Percentiles rank a stretch among this genome's conserved stretches.
phyloP scores from a whole-genome alignment of 345 rosid species.

The Cardiospermum halicacabum region DNA sequence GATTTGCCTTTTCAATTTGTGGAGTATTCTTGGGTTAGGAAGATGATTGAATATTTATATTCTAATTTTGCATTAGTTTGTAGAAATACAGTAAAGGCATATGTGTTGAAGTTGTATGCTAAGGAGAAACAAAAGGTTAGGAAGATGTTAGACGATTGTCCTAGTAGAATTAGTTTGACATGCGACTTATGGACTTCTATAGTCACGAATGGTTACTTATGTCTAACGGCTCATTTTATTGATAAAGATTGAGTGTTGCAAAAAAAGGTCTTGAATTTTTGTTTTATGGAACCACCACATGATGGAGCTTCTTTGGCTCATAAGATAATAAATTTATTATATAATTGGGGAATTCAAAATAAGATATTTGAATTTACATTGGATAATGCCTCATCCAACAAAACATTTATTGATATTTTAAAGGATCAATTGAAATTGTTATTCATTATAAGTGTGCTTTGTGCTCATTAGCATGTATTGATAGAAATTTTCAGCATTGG shows the following conservation, averaged over 20 bases:
- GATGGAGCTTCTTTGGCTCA: not conserved
- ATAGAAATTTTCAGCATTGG: not conserved
- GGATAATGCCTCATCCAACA: not conserved
- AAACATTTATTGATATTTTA: not conserved
- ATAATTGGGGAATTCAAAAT: not conserved
- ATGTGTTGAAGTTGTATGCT: not conserved
- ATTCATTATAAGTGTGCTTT: not conserved
- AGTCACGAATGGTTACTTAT: not conserved
- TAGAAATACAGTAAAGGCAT: not conserved
- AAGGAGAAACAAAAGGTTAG: not conserved
- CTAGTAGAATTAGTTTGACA: not conserved
- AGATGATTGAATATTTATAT: too few species aligned
- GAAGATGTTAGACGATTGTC: not conserved
- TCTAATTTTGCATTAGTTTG: too few species aligned
- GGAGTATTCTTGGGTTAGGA: too few species aligned
- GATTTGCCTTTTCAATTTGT: too few species aligned
- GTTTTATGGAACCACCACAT: not conserved
- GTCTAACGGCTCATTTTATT: not conserved
- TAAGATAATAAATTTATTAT: not conserved
- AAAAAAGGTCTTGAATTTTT: not conserved
- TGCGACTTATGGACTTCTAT: not conserved
- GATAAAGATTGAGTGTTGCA: not conserved
- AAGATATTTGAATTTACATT: not conserved
- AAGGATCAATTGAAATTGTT: not conserved
- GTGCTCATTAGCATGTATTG: slow-evolving; percentile 1